Evolutionary conservation across 2,329 filamentous ascomycete species (phyloP), one percentile per base, ranked within the genome.

Genomic region (Bipolaris bicolor): DNA sequence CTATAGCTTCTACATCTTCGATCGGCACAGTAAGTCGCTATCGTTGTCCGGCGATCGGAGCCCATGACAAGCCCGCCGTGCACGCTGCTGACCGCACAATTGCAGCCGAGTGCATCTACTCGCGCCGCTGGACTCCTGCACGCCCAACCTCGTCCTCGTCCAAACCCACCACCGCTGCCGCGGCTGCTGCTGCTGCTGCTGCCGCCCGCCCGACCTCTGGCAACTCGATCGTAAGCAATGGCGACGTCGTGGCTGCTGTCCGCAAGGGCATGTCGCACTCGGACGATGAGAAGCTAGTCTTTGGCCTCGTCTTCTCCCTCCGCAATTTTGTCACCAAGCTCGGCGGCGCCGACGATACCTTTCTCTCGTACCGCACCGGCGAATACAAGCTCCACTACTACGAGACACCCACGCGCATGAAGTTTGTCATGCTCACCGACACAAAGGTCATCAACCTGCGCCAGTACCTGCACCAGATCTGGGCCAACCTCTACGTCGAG

Each of bases 351-450:
- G 92, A 97, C 76, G 94, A 97, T 80, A 86, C 82, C 74, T 99
- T 99, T 78, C 90, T 99, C 68, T 92, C 89, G 67, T 99, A 91
- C 80, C 90, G 92, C 68, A 99, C 95, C 51, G 90, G 85, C 66
- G 90, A 97, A 78, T 99, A 99, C 84, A 97, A 97, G 80, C 86
- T 99, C 69, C 95, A 99, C 80, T 99, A 96, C 82, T 99, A 97
- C 83, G 95, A 99, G 82, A 98, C 95, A 11, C 92, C 93, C 1
- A 95, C 92, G 50, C 96, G 91, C 76, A 88, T 96, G 78, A 96
- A 97, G 74, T 96, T 98, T 74, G 92, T 97, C 73, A 91, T 99
- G 88, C 83, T 98, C 73, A 98, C 95, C 22, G 95, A 98, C 79
- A 91, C 90, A 36, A 90, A 87, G 65, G 90, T 91, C 56, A 86